Conservation (phyloP, 164 flowering plant species). For the Stephania yunnanensis region DNA sequence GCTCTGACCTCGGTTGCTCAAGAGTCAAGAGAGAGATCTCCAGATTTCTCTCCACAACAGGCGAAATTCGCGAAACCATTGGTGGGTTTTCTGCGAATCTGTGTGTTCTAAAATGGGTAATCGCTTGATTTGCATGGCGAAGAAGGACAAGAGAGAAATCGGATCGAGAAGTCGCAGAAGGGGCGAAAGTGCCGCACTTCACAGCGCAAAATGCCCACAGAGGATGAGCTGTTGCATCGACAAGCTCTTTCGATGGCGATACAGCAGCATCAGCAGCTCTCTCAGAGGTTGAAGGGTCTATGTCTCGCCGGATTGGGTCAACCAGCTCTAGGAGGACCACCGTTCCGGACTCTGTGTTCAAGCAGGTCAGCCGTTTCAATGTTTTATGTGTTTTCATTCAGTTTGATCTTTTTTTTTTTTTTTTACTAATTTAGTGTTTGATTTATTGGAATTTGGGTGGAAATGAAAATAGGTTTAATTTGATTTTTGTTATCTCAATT, state of each 20-base stretch:
- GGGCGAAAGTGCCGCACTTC: slow-evolving; percentile 23
- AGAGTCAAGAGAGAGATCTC: background rate
- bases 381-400: background rate
- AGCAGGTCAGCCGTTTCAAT: slow-evolving; percentile 32
- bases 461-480: background rate
- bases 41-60: background rate
- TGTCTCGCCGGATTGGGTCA: slow-evolving; percentile 63
- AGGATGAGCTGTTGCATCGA: slow-evolving; percentile 53
- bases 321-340: slow-evolving; percentile 49
- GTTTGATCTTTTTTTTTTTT: background rate
- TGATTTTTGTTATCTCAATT: background rate
- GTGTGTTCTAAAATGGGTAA: slow-evolving; percentile 50
- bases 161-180: slow-evolving; percentile 51
- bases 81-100: slow-evolving; percentile 1
- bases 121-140: slow-evolving; percentile 47
- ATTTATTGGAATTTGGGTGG: background rate
- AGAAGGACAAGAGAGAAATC: slow-evolving; percentile 41
- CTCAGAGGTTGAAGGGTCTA: slow-evolving; percentile 71
- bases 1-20: background rate
- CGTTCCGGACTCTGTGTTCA: slow-evolving; percentile 40
- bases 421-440: background rate
- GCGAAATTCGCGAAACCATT: background rate
- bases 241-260: slow-evolving; percentile 73
- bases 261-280: slow-evolving; percentile 57
- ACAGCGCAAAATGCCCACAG: slow-evolving; percentile 45